These are phyloP conservation scores for Barnettozyma californica DNA, from an alignment of 805 yeast genomes.

Conservation along the genomic window DNA sequence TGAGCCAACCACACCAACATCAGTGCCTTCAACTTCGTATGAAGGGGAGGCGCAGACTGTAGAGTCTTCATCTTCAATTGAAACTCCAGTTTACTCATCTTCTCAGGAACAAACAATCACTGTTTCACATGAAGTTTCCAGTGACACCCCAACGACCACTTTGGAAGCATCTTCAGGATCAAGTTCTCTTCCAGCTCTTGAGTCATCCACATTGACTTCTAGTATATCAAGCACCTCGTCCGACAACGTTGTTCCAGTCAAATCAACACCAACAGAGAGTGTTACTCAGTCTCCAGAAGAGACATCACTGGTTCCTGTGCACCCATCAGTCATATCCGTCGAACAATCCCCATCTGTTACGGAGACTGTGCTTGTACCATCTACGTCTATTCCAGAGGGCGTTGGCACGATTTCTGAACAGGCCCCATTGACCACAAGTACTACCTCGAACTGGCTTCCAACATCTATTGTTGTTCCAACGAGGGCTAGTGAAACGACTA, in stretches of 20 bases:
- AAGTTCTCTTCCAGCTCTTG: background rate
- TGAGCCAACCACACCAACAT: too few relatives aligned
- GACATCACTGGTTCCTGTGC: background rate
- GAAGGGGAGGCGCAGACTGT: background rate
- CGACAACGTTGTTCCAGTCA: background rate
- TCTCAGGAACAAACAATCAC: background rate
- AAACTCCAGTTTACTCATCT: background rate
- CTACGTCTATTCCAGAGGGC: background rate
- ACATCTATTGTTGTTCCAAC: conserved; percentile 36
- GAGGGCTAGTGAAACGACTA: conserved; percentile 23
- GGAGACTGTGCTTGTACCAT: background rate
- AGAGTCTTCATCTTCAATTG: background rate
- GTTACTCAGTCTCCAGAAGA: background rate
- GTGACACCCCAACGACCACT: background rate
- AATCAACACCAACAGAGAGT: background rate
- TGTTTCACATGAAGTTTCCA: background rate
- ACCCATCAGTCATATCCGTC: background rate
- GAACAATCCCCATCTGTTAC: background rate
- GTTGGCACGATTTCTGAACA: conserved; percentile 8
- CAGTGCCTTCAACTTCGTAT: too few relatives aligned
- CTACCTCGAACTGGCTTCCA: conserved; percentile 38
- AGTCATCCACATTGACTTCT: background rate
- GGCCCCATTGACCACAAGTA: background rate
- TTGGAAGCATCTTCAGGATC: background rate
- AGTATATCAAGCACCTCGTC: background rate